Base-by-base conservation (phyloP, 176 grass and related monocot species). In the Carex kokanica region DNA sequence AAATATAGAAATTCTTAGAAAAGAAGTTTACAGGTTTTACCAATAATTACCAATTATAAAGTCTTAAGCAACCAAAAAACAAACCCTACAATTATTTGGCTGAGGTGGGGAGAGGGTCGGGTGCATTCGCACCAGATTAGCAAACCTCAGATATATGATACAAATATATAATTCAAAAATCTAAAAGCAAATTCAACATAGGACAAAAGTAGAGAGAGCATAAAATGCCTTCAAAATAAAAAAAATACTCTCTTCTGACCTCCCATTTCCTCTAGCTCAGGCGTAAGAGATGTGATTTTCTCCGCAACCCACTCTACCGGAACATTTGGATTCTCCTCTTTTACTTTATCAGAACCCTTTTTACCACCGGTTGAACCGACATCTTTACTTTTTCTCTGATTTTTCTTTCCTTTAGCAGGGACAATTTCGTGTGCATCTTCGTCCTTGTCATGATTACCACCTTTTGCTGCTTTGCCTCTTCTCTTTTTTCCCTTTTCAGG, bases 401-500 rank as follows among this genome's bases (percentile, higher is more conserved):
- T 88, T 98, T 94, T 98, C 84, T 95, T 98, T 36, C 84, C 83
- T 86, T 98, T 98, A 83, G 79, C 86, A 72, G 92, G 92, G 83
- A 98, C 64, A 62, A 62, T 89, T 85, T 98, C 91, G 64, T 90
- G 90, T 38, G 24, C 88, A 64, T 95, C 92, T 84, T 90, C 83
- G 79, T 94, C 91, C 83, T 98, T 92, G 85, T 88, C 92, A 91
- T 83, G 27, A 69, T 91, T 74, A 51, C 61, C 87, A 43, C 66
- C 70, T 82, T 94, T 98, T 52, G 80, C 77, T 84, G 94, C 64
- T 88, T 93, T 98, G 27, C 95, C 95, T 87, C 80, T 91, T 91
- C 91, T 98, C 95, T 93, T 98, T 78, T 93, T 98, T 60, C 89
- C 89, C 86, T 89, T 93, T 82, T 93, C 95, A 58, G 92, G 82